phyloP scores from a whole-genome alignment of 441 rosid species.

The Populus trichocarpa region DNA sequence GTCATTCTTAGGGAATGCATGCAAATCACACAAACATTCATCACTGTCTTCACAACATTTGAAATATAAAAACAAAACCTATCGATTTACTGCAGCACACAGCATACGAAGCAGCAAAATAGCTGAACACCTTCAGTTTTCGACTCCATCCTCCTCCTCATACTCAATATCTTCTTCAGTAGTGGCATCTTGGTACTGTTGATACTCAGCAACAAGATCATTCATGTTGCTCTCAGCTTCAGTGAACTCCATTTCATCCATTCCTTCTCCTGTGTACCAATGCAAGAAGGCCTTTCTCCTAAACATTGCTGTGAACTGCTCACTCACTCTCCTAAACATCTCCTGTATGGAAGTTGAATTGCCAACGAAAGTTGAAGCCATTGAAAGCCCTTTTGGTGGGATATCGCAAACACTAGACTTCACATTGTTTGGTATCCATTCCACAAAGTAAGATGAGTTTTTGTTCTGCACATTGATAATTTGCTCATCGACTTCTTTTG shows the following conservation, averaged over 20 bases:
- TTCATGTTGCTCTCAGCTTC: slow-evolving; percentile 19
- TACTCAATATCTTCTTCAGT: not conserved
- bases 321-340: slow-evolving; percentile 19
- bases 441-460: slow-evolving; percentile 9
- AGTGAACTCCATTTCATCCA: slow-evolving; percentile 18
- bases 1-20: not conserved
- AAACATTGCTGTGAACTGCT: slow-evolving; percentile 16
- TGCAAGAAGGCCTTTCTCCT: slow-evolving; percentile 15
- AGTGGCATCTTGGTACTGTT: slow-evolving; percentile 16
- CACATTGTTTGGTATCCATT: slow-evolving; percentile 15
- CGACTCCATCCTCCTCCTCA: not conserved
- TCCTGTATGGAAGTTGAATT: slow-evolving; percentile 17
- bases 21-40: not conserved
- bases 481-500: slow-evolving; percentile 14
- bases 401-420: slow-evolving; percentile 12
- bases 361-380: slow-evolving; percentile 13
- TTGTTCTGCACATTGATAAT: slow-evolving; percentile 11
- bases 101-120: slow-evolving; percentile 2
- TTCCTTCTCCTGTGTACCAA: slow-evolving; percentile 12
- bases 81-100: not conserved
- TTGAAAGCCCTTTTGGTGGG: slow-evolving; percentile 5
- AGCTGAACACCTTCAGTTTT: slow-evolving; percentile 4
- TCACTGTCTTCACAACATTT: not conserved
- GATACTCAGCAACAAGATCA: slow-evolving; percentile 18
- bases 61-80: not conserved